Percentiles rank a stretch among this genome's conserved stretches.
Conservation (phyloP, 2,329 filamentous ascomycete species). For the Xylariaceae sp. region DNA sequence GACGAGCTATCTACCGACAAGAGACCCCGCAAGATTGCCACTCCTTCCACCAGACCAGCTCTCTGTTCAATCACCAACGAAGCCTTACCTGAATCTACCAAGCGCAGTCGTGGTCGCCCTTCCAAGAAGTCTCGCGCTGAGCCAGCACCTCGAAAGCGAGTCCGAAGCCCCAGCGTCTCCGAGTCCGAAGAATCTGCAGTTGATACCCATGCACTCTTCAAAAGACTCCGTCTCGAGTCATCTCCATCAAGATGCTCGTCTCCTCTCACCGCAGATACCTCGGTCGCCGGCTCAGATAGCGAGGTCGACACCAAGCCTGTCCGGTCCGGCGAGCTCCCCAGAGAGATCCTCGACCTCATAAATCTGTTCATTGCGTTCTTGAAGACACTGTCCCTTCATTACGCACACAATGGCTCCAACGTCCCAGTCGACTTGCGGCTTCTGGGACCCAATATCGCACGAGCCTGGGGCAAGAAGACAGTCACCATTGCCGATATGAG, state of each 20-base stretch:
- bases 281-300: constrained; percentile 35
- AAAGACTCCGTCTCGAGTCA: constrained; percentile 38
- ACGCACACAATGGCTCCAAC: constrained; percentile 62
- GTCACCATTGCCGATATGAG: constrained; percentile 64
- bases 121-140: constrained; percentile 25
- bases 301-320: constrained; percentile 26
- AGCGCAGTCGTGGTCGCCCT: constrained; percentile 27
- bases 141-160: constrained; percentile 27
- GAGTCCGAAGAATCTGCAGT: constrained; percentile 31
- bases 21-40: constrained; percentile 17
- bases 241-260: constrained; percentile 32
- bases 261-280: constrained; percentile 35
- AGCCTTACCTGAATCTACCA: constrained; percentile 3
- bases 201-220: constrained; percentile 35
- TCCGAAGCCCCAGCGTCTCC: constrained; percentile 28
- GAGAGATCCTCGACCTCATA: constrained; percentile 56
- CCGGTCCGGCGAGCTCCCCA: constrained; percentile 37
- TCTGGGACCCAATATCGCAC: constrained; percentile 59
- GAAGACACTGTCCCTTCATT: constrained; percentile 64
- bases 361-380: constrained; percentile 64
- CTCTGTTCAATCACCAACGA: not conserved
- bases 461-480: constrained; percentile 68
- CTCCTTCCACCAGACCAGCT: constrained; percentile 8
- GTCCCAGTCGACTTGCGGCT: constrained; percentile 60
- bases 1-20: constrained; percentile 31